These are phyloP conservation scores for Trichoderma hamatum DNA, from an alignment of 2,329 filamentous ascomycete genomes.

Conservation along the genomic window DNA sequence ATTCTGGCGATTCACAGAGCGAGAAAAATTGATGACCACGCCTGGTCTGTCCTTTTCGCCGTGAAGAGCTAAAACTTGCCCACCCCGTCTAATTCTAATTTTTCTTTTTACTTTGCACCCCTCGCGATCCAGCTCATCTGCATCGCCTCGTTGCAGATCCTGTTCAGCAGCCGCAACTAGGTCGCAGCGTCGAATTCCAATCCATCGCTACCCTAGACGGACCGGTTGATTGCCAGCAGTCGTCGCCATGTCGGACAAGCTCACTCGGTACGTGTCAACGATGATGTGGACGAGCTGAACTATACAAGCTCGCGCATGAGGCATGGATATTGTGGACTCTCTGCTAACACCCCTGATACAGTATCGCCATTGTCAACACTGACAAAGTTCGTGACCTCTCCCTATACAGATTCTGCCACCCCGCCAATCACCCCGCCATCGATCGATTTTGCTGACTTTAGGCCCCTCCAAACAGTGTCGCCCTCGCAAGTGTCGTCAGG, in stretches of 20 bases:
- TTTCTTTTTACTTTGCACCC: slow-evolving; percentile 22
- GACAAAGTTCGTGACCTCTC: slow-evolving; percentile 74
- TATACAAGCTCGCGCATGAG: background rate
- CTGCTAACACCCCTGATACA: slow-evolving; percentile 46
- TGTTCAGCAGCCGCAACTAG: slow-evolving; percentile 16
- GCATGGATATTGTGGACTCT: background rate
- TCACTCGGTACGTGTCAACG: slow-evolving; percentile 75
- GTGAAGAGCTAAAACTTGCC: slow-evolving; percentile 25
- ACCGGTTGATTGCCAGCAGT: slow-evolving; percentile 15
- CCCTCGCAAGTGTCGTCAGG: slow-evolving; percentile 84
- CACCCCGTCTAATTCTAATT: slow-evolving; percentile 27
- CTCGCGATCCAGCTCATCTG: background rate
- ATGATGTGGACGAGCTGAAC: background rate
- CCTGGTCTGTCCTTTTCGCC: slow-evolving; percentile 14
- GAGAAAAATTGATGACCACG: slow-evolving; percentile 48
- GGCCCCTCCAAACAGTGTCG: slow-evolving; percentile 42
- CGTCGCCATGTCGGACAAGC: slow-evolving; percentile 81
- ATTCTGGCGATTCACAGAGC: slow-evolving; percentile 45
- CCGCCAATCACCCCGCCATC: slow-evolving; percentile 36
- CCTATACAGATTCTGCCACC: slow-evolving; percentile 19
- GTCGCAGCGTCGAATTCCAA: background rate
- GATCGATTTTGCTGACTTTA: slow-evolving; percentile 32
- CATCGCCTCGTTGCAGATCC: slow-evolving; percentile 10
- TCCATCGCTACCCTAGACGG: slow-evolving; percentile 17
- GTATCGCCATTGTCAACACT: slow-evolving; percentile 97